Evolutionary conservation across 495 filamentous ascomycete genomes (phyloP).

Genomic region (Penicillium argentinense): DNA sequence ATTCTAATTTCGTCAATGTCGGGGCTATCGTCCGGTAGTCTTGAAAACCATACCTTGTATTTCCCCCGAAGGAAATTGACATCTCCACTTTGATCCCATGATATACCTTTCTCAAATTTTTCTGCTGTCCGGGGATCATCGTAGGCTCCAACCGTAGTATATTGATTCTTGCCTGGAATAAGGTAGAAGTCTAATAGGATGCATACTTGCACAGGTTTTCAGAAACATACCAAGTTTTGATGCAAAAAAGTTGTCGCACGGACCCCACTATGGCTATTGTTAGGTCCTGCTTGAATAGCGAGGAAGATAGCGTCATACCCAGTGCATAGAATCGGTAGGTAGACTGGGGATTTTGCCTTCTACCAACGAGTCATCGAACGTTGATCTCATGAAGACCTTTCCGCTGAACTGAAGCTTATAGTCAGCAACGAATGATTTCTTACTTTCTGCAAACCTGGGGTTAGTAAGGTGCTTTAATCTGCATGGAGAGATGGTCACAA

Average conservation of each 20-base stretch:
- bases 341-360: slow-evolving; percentile 38
- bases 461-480: neutral
- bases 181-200: slow-evolving; percentile 6
- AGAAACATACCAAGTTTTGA: slow-evolving; percentile 39
- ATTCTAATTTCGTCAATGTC: slow-evolving; percentile 18
- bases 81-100: slow-evolving; percentile 42
- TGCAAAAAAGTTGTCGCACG: slow-evolving; percentile 46
- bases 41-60: slow-evolving; percentile 25
- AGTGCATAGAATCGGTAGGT: slow-evolving; percentile 47
- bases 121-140: slow-evolving; percentile 35
- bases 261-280: slow-evolving; percentile 37
- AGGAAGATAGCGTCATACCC: slow-evolving; percentile 20
- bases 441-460: slow-evolving; percentile 18
- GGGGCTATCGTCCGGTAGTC: neutral
- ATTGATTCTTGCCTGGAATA: slow-evolving; percentile 32
- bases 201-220: neutral
- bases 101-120: slow-evolving; percentile 36
- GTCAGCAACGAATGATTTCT: slow-evolving; percentile 38
- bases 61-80: slow-evolving; percentile 36
- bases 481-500: neutral
- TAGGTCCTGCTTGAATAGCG: neutral
- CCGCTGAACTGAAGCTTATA: slow-evolving; percentile 44
- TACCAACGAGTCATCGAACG: slow-evolving; percentile 42
- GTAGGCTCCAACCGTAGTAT: slow-evolving; percentile 49
- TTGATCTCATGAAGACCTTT: slow-evolving; percentile 46